Conservation (phyloP, 2,329 filamentous ascomycete genomes). For the Monilinia aucupariae region DNA sequence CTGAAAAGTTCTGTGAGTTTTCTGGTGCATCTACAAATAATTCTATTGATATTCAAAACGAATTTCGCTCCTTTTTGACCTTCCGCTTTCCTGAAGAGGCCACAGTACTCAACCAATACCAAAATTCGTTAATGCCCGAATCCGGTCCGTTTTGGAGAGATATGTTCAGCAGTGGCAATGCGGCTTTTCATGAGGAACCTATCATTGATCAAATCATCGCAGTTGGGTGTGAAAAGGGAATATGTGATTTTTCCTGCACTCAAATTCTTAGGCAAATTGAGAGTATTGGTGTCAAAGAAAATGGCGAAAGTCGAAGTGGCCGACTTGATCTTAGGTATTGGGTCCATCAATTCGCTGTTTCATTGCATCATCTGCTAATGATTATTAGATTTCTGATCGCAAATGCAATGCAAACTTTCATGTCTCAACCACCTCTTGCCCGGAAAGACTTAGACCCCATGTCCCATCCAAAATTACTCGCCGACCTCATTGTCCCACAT, state of each 20-base stretch:
- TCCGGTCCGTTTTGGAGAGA: constrained; percentile 38
- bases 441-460: constrained; percentile 50
- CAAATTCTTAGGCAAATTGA: constrained; percentile 49
- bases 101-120: constrained; percentile 44
- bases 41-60: constrained; percentile 52
- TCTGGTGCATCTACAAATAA: constrained; percentile 22
- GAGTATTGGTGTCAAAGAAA: constrained; percentile 47
- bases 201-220: constrained; percentile 55
- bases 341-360: constrained; percentile 11
- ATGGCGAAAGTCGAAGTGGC: constrained; percentile 47
- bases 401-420: constrained; percentile 54
- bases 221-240: constrained; percentile 51
- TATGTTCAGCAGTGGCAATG: constrained; percentile 27
- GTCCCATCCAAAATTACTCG: constrained; percentile 48
- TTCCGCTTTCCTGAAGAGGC: constrained; percentile 46
- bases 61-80: constrained; percentile 48
- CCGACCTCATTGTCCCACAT: constrained; percentile 54
- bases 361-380: constrained; percentile 2
- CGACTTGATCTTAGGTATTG: constrained; percentile 54
- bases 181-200: constrained; percentile 20
- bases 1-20: constrained; percentile 26
- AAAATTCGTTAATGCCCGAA: constrained; percentile 45
- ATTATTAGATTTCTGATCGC: constrained; percentile 51
- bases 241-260: constrained; percentile 46
- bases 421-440: constrained; percentile 44